Evolutionary conservation across 2,329 filamentous ascomycete genomes (phyloP).

Genomic region (Fusarium phyllophilum): DNA sequence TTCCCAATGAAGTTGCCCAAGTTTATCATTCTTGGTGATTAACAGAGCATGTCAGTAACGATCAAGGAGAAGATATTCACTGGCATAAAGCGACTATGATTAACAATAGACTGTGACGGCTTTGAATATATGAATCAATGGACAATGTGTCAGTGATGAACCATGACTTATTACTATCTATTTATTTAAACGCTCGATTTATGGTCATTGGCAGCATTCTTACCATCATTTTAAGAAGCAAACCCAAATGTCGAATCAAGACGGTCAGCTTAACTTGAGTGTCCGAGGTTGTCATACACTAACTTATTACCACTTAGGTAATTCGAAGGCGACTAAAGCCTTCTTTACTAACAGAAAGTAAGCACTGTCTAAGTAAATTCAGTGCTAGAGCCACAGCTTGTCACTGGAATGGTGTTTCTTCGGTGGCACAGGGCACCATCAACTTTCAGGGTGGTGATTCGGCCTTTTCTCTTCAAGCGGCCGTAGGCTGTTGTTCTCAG

Average conservation of each 20-base stretch:
- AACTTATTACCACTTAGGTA: not conserved
- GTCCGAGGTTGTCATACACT: not conserved
- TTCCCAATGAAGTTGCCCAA: not conserved
- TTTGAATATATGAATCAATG: not conserved
- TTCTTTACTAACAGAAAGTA: not conserved
- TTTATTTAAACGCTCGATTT: not conserved
- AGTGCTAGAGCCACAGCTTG: not conserved
- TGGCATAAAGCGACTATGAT: not conserved
- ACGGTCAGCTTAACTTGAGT: not conserved
- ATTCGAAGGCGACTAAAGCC: not conserved
- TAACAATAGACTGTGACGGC: not conserved
- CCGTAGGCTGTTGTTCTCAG: not conserved
- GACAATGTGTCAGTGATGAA: not conserved
- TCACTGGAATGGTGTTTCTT: not conserved
- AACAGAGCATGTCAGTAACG: fast-evolving
- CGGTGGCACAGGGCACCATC: not conserved
- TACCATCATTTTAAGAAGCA: not conserved
- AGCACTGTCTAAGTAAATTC: not conserved
- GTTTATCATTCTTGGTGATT: not conserved
- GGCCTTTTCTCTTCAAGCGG: not conserved
- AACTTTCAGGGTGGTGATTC: not conserved
- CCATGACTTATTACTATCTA: not conserved
- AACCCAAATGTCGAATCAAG: not conserved
- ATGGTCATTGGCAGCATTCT: not conserved
- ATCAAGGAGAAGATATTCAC: not conserved